Evolutionary conservation across 2,329 filamentous ascomycete genomes (phyloP), one percentile per base, ranked within the genome.

Genomic region (Verticillium zaregamsianum): DNA sequence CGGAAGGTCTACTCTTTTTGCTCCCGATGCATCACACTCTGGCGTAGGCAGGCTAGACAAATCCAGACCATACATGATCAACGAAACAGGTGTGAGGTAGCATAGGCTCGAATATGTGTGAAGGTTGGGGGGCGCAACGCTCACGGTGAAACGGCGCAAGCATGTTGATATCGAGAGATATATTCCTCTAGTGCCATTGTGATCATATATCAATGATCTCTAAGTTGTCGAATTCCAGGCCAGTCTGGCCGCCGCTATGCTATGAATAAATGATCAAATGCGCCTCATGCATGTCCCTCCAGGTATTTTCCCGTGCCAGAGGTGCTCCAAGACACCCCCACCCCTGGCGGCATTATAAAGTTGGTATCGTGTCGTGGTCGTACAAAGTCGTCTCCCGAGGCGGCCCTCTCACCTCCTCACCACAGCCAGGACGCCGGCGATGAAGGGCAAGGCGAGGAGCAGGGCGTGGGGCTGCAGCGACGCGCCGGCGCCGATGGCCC

Each of bases 401-500:
- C 11, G 3, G 28, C 28, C 7, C 11, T 25, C 25, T 60, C 35
- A 66, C 45, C 61, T 59, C 57, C 61, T 61, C 37, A 60, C 25
- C n/a, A 66, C 45, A 32, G 61, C 61, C 23, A 65, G 63, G 64
- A 60, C 66, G 58, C 62, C 62, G 63, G 65, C 55, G 54, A 70
- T 59, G 59, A 75, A 65, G 25, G 70, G 69, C 17, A 65, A 54
- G 59, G 72, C 60, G 58, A 72, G 58, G 55, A 70, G 63, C 35
- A 70, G 49, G 56, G 68, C 54, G 61, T 70, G 66, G 31, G 67
- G 61, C 8, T 65, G 61, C 17, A 69, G 58, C 7, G 66, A 62
- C 15, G 83, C 81, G 70, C 86, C 86, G 78, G 86, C 86, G 76
- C 83, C 86, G 67, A 87, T 84, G 71, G 90, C 90, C 71, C 92